phyloP scores from a whole-genome alignment of 2,329 filamentous ascomycete species.

The Emmonsiellopsis sp. region DNA sequence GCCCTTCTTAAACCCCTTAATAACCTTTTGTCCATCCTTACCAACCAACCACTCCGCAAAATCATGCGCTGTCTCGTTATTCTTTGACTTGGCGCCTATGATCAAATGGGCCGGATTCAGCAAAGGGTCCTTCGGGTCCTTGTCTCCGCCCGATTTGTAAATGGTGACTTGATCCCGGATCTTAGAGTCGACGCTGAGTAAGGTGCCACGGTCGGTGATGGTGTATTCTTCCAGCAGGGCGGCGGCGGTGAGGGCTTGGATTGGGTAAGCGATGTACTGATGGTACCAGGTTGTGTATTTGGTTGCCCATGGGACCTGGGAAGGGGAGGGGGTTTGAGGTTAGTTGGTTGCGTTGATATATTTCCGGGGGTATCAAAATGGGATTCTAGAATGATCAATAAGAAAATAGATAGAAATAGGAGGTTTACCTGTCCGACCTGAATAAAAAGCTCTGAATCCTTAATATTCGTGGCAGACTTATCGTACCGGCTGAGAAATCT shows the following conservation, averaged over 20 bases:
- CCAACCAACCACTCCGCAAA: slow-evolving; percentile 35
- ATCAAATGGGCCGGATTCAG: slow-evolving; percentile 37
- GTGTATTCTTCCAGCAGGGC: slow-evolving; percentile 38
- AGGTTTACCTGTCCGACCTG: slow-evolving; percentile 32
- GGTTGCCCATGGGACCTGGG: slow-evolving; percentile 35
- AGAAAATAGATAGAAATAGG: neutral
- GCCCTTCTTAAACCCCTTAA: slow-evolving; percentile 30
- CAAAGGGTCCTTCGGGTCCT: slow-evolving; percentile 25
- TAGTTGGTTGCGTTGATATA: neutral
- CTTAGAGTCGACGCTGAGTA: slow-evolving; percentile 27
- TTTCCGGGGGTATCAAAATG: neutral
- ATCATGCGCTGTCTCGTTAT: slow-evolving; percentile 23
- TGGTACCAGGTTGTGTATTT: slow-evolving; percentile 41
- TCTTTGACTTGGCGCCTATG: slow-evolving; percentile 26
- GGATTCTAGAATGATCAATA: neutral
- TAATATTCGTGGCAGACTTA: slow-evolving; percentile 43
- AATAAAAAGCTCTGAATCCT: slow-evolving; percentile 38
- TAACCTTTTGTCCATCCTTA: slow-evolving; percentile 25
- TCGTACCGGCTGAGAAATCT: slow-evolving; percentile 39
- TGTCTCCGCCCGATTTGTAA: slow-evolving; percentile 23
- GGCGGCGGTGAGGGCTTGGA: slow-evolving; percentile 36
- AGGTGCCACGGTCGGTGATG: slow-evolving; percentile 39
- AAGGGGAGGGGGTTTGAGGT: neutral
- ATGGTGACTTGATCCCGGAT: slow-evolving; percentile 27
- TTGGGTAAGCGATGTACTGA: slow-evolving; percentile 36